Percentiles rank a stretch among this genome's conserved stretches.
These are phyloP conservation scores for Diplodia mutila DNA, from an alignment of 2,329 filamentous ascomycete genomes.

Conservation along the genomic window DNA sequence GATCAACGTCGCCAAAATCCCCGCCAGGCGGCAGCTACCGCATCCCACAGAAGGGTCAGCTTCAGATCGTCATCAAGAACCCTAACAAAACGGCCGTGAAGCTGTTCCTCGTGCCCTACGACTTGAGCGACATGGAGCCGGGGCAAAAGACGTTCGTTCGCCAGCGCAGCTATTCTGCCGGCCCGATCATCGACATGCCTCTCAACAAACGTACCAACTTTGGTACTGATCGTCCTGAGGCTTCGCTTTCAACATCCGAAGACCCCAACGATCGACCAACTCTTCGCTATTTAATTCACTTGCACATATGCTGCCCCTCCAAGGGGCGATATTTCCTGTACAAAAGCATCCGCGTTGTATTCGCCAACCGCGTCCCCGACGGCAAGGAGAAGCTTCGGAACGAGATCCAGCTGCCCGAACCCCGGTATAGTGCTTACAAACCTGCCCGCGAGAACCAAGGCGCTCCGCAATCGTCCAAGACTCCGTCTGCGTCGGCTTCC, in stretches of 20 bases:
- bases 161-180: constrained; percentile 84
- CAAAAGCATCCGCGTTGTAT: constrained; percentile 90
- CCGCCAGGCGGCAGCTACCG: constrained; percentile 89
- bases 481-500: constrained; percentile 27
- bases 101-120: constrained; percentile 90
- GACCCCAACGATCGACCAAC: constrained; percentile 68
- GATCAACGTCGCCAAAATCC: constrained; percentile 56
- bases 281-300: constrained; percentile 85
- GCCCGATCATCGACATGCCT: constrained; percentile 77
- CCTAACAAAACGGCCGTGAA: constrained; percentile 98
- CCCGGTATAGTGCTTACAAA: constrained; percentile 84
- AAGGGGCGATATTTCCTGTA: constrained; percentile 87
- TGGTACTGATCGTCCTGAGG: constrained; percentile 59
- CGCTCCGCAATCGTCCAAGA: constrained; percentile 28
- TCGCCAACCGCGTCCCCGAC: constrained; percentile 93
- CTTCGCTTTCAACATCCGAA: constrained; percentile 53
- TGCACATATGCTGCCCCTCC: constrained; percentile 88
- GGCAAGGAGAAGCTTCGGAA: constrained; percentile 91
- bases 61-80: constrained; percentile 97
- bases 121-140: constrained; percentile 87
- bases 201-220: constrained; percentile 50
- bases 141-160: constrained; percentile 95
- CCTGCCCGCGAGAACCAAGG: constrained; percentile 52
- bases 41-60: constrained; percentile 88
- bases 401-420: constrained; percentile 87